Evolutionary conservation across 2,329 filamentous ascomycete genomes (phyloP), one percentile per base, ranked within the genome.

Genomic region (Aspergillus caelatus): DNA sequence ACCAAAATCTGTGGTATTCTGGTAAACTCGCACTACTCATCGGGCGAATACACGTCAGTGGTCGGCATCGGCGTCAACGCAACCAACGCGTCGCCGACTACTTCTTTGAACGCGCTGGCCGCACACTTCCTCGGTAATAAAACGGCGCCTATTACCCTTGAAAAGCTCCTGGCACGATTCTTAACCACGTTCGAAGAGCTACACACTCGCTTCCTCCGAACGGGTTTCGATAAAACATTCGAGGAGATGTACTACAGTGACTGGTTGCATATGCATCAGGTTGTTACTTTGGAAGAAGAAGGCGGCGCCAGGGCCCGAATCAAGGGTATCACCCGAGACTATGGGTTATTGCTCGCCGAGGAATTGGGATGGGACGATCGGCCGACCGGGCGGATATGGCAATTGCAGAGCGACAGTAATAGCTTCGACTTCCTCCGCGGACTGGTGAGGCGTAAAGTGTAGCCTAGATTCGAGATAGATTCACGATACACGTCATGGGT

Each of bases 341-440:
- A 92, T 89, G 95, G 95, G 0, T 81, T 98, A 77, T 74, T 99
- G 68, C 84, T 89, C 67, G 95, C 90, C 0, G 92, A 97, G 77
- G 94, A 98, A 82, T 78, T 96, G 59, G 89, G 89, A 3, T 86
- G 83, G 76, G 86, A 90, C 63, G 92, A 93, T 66, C 83, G 89
- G 59, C 82, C 84, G 2, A 97, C 92, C 0, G 94, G 94, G 0
- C 91, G 86, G 78, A 82, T 90, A 57, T 94, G 91, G 86, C 88
- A 90, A 70, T 79, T 99, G 79, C 94, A 97, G 82, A 97, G 93
- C 77, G 95, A 99, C 77, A 93, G 94, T 75, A 99, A 99, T 74
- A 97, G 94, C 77, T 99, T 99, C 81, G 95, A 99, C 79, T 99
- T 97, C 77, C 96, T 97, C 81, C 92, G 87, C 74, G 95, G 95